Conservation (phyloP, 192 early-diverging fungal genomes). For the Fimicolochytrium jonesii region DNA sequence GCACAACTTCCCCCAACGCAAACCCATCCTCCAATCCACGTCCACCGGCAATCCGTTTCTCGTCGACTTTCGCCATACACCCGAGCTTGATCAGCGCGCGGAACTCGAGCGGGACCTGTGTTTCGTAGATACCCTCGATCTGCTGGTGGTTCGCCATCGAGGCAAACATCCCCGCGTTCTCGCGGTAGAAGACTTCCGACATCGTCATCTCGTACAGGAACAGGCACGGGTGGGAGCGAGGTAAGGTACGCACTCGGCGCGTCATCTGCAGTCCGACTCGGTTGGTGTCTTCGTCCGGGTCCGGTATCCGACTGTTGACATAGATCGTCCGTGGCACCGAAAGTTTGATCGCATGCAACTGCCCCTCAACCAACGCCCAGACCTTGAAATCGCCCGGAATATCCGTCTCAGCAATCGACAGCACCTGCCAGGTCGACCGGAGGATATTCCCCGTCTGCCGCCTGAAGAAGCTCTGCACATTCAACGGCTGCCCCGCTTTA, state of each 20-base stretch:
- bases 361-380: conserved; percentile 72
- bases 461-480: conserved; percentile 60
- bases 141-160: conserved; percentile 80
- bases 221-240: conserved; percentile 64
- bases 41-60: conserved; percentile 16
- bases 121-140: conserved; percentile 94
- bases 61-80: conserved; percentile 42
- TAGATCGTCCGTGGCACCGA: conserved; percentile 80
- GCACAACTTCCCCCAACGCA: conserved; percentile 35
- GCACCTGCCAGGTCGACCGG: conserved; percentile 71
- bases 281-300: conserved; percentile 39
- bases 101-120: conserved; percentile 73
- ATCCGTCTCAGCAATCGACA: conserved; percentile 83
- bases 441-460: conserved; percentile 63
- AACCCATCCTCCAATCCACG: conserved; percentile 36
- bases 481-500: not conserved
- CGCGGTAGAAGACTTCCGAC: conserved; percentile 72
- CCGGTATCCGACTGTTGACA: conserved; percentile 67
- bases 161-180: conserved; percentile 67
- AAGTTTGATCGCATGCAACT: conserved; percentile 67
- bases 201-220: conserved; percentile 80
- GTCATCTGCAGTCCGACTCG: conserved; percentile 25
- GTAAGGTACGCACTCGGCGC: conserved; percentile 57
- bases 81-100: conserved; percentile 80
- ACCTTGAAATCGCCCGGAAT: conserved; percentile 81